Percentiles rank a stretch among this genome's conserved stretches.
Evolutionary conservation across 176 grass and related monocot genomes (phyloP).

Genomic region (Tuctoria greenei): DNA sequence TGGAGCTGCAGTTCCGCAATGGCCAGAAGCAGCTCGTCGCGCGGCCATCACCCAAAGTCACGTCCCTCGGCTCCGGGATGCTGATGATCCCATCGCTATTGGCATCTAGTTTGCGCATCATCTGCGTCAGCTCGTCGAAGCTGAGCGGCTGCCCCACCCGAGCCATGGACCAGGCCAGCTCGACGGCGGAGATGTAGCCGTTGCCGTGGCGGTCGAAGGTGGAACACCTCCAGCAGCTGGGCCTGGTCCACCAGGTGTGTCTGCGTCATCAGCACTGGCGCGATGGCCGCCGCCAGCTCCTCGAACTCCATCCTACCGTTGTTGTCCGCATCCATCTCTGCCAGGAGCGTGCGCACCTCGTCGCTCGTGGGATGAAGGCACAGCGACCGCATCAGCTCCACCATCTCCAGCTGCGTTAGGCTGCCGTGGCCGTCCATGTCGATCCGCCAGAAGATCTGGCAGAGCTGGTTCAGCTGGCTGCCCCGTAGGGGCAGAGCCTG

Average conservation of each 20-base stretch:
- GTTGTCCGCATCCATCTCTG: constrained; percentile 64
- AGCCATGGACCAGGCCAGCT: constrained; percentile 74
- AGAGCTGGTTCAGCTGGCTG: constrained; percentile 78
- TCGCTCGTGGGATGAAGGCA: constrained; percentile 66
- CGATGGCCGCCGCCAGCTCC: constrained; percentile 69
- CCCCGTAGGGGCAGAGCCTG: constrained; percentile 17
- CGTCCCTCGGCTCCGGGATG: constrained; percentile 59
- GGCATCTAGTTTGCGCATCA: constrained; percentile 75
- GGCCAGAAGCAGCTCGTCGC: no score
- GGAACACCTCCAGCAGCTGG: constrained; percentile 75
- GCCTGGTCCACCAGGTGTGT: constrained; percentile 60
- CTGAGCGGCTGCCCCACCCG: constrained; percentile 65
- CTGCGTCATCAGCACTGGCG: constrained; percentile 64
- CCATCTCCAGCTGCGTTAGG: constrained; percentile 76
- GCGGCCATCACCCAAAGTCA: no score
- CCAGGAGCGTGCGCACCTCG: constrained; percentile 57
- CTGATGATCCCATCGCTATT: constrained; percentile 76
- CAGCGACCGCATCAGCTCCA: constrained; percentile 56
- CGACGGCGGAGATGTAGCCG: constrained; percentile 63
- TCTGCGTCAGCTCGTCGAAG: constrained; percentile 61
- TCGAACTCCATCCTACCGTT: constrained; percentile 71
- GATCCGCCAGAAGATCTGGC: constrained; percentile 65
- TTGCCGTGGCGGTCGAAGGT: constrained; percentile 76
- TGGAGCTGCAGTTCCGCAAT: no score
- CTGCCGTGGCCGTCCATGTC: constrained; percentile 78